phyloP scores from a whole-genome alignment of 1,284 basidiomycete genomes.

The Cryptococcus sp. region DNA sequence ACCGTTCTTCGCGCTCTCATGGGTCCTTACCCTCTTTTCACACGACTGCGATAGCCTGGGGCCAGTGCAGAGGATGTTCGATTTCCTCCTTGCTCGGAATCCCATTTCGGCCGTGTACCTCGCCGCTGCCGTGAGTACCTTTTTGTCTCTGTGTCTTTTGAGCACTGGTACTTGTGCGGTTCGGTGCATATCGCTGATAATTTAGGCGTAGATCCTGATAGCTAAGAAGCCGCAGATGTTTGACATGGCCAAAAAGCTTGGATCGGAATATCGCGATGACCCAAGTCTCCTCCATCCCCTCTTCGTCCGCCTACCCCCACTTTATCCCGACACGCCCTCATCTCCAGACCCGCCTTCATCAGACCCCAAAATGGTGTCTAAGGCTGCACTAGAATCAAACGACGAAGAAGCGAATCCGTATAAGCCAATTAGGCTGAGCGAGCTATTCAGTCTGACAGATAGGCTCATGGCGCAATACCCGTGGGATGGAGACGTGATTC shows the following conservation, averaged over 20 bases:
- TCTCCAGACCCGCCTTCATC: conserved; percentile 9
- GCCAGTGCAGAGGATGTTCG: conserved; percentile 83
- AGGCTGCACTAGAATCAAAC: background rate
- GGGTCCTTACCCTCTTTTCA: conserved; percentile 85
- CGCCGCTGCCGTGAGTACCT: conserved; percentile 73
- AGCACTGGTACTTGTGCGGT: background rate
- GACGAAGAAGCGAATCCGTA: conserved; percentile 42
- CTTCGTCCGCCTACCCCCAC: conserved; percentile 68
- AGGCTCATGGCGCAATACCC: conserved; percentile 44
- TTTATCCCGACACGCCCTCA: conserved; percentile 56
- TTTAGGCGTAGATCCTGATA: conserved; percentile 45
- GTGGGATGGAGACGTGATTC: conserved; percentile 38
- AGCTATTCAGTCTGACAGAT: conserved; percentile 45
- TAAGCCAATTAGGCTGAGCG: conserved; percentile 41
- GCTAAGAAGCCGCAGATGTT: conserved; percentile 51
- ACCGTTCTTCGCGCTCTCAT: conserved; percentile 73
- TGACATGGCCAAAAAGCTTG: conserved; percentile 34
- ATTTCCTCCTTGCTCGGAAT: conserved; percentile 79
- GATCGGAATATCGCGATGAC: conserved; percentile 42
- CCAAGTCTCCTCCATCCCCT: conserved; percentile 68
- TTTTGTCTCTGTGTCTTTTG: background rate
- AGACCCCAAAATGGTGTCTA: background rate
- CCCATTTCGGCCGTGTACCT: conserved; percentile 81
- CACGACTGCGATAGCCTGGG: conserved; percentile 84
- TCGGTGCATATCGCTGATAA: background rate